Evolutionary conservation across 345 rosid genomes (phyloP), one percentile per base, ranked within the genome.

Genomic region (Citrus australasica): DNA sequence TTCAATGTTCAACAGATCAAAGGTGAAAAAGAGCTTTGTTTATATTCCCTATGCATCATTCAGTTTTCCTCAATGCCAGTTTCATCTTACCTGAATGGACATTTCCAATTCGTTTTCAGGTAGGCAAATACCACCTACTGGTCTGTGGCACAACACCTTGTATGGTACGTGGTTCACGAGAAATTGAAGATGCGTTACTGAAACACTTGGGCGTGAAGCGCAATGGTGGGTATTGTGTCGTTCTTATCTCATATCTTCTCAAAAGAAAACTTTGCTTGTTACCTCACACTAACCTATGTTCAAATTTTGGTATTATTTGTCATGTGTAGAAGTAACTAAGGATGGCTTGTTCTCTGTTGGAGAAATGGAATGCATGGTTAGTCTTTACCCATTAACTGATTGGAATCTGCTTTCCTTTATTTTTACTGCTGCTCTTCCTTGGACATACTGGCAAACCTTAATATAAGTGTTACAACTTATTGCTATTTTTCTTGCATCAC

Each of bases 81-180:
- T 51, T 35, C 69, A 70, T 48, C 55, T 76, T 73, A 65, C 25
- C 69, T 78, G 24, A 25, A 1, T 75, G 71, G 77, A 53, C 42
- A 38, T 78, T 53, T 69, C 69, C 60, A 59, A 63, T 79, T 81
- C 46, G 42, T 75, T 78, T 81, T 81, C 84, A 97, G 99, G 98
- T 97, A 6, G 97, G 99, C 78, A 91, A 90, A 86, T 94, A 97
- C 86, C 99, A 97, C 83, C 87, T 97, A 21, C 83, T 97, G 87
- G 99, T 97, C 83, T 97, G 99, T 82, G 98, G 99, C 82, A 97
- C 99, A 61, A 92, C 99, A 78, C 99, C 99, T 80, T 97, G 98
- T 84, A 97, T 94, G 99, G 85, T 97, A 71, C 91, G 92, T 78
- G 98, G 99, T 68, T 94, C 98, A 73, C 86, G 95, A 65, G 98